Evolutionary conservation across 2,329 filamentous ascomycete species (phyloP).

Genomic region (Curvularia eragrostidis): DNA sequence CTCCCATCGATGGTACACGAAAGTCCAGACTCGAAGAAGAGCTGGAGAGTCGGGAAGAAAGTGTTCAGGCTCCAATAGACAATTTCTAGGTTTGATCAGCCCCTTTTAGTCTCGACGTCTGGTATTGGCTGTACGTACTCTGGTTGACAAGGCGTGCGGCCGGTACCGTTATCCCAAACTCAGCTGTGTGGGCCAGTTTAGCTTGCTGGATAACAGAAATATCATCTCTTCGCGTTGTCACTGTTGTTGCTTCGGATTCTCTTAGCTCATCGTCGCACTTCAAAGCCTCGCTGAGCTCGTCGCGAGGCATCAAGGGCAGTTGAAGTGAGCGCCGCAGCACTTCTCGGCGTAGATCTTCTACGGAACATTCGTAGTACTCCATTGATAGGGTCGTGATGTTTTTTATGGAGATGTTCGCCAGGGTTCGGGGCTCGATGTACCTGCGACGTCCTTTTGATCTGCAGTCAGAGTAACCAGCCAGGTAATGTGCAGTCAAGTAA

Average conservation of each 20-base stretch:
- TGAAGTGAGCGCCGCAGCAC: slow-evolving; percentile 23
- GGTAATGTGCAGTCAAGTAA: not conserved
- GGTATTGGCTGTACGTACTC: not conserved
- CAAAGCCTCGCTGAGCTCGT: slow-evolving; percentile 32
- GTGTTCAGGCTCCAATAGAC: slow-evolving; percentile 38
- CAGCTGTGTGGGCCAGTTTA: slow-evolving; percentile 10
- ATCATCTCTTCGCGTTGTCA: slow-evolving; percentile 16
- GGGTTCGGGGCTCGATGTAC: not conserved
- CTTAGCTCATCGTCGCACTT: slow-evolving; percentile 25
- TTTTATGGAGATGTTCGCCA: not conserved
- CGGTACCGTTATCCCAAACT: slow-evolving; percentile 17
- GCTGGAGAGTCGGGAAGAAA: slow-evolving; percentile 39
- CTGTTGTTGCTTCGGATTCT: slow-evolving; percentile 30
- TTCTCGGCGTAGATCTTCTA: slow-evolving; percentile 25
- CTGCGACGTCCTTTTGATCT: not conserved
- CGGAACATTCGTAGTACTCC: slow-evolving; percentile 36
- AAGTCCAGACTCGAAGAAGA: slow-evolving; percentile 41
- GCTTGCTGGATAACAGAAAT: not conserved
- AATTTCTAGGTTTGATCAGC: slow-evolving; percentile 23
- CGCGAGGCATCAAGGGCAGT: slow-evolving; percentile 15
- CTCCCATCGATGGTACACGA: slow-evolving; percentile 36
- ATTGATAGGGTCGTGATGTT: slow-evolving; percentile 13
- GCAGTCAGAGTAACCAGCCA: no score
- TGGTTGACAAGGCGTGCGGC: not conserved
- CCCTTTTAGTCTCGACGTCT: not conserved